Evolutionary conservation across 2,329 filamentous ascomycete species (phyloP).

Genomic region (Colletotrichum orchidophilum): DNA sequence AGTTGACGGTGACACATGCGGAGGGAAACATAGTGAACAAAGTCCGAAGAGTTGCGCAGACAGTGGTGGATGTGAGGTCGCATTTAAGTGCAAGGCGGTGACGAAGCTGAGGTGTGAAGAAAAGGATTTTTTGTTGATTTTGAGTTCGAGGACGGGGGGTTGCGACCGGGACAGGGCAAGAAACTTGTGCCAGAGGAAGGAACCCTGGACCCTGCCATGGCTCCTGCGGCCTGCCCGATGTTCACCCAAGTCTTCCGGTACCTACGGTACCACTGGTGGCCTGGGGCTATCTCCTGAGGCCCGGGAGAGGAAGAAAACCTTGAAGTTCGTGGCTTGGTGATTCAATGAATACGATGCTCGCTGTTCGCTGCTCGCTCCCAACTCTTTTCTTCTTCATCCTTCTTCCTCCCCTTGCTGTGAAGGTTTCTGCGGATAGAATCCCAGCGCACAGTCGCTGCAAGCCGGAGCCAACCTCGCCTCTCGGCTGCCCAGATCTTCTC

Average conservation of each 20-base stretch:
- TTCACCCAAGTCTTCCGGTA: background rate
- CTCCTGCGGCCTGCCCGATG: background rate
- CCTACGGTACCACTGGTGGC: background rate
- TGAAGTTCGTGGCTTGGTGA: background rate
- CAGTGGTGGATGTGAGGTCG: conserved; percentile 18
- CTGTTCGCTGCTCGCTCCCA: background rate
- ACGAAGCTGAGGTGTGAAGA: conserved; percentile 14
- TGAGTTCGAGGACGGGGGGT: conserved; percentile 12
- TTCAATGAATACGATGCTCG: background rate
- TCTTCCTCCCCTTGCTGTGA: background rate
- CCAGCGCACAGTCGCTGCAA: background rate
- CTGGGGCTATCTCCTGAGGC: conserved; percentile 8
- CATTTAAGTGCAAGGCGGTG: conserved; percentile 21
- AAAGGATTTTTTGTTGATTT: background rate
- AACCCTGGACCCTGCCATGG: background rate
- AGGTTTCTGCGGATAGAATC: background rate
- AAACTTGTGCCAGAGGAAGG: background rate
- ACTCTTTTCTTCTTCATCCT: background rate
- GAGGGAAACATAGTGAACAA: background rate
- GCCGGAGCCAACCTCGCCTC: background rate
- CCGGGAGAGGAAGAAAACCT: background rate
- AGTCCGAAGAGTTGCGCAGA: background rate
- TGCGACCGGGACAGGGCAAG: conserved; percentile 11
- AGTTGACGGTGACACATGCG: background rate
- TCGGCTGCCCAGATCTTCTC: background rate